These are phyloP conservation scores for Raddia guianensis DNA, from an alignment of 176 grass and related monocot species.

Conservation along the genomic window DNA sequence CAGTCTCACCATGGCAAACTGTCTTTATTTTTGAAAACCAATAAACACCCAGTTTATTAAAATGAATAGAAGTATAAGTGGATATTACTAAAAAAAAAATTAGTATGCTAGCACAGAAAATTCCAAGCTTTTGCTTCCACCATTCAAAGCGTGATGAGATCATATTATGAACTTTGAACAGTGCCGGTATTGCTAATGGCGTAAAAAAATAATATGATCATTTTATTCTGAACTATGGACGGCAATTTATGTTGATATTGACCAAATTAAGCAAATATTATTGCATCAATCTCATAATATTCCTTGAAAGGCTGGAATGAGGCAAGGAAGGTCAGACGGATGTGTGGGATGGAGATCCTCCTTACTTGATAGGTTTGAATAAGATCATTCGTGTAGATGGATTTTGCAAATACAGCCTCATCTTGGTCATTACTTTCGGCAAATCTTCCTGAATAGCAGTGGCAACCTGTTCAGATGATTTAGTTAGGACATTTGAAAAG, in stretches of 20 bases:
- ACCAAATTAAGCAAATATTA: background rate
- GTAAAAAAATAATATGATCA: background rate
- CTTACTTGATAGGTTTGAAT: conserved; percentile 96
- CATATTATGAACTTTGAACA: background rate
- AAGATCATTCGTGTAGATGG: conserved; percentile 90
- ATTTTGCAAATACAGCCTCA: conserved; percentile 98
- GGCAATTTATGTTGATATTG: background rate
- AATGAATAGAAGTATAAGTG: background rate
- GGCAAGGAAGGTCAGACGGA: background rate
- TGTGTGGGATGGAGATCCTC: conserved; percentile 25
- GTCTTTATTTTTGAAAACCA: background rate
- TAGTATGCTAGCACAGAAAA: background rate
- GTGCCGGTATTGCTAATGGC: background rate
- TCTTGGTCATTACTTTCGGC: conserved; percentile 73
- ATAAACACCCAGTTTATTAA: background rate
- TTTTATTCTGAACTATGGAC: background rate
- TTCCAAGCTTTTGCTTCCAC: background rate
- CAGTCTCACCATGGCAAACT: background rate
- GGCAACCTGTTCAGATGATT: conserved; percentile 50
- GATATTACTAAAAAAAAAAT: no score
- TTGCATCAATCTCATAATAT: background rate
- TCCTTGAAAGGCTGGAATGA: background rate
- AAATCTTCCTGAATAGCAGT: conserved; percentile 74
- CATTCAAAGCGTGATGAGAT: background rate
- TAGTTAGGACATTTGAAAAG: conserved; percentile 4